Evolutionary conservation across 345 rosid species (phyloP), one percentile per base, ranked within the genome.

Genomic region (Abelmoschus esculentus): DNA sequence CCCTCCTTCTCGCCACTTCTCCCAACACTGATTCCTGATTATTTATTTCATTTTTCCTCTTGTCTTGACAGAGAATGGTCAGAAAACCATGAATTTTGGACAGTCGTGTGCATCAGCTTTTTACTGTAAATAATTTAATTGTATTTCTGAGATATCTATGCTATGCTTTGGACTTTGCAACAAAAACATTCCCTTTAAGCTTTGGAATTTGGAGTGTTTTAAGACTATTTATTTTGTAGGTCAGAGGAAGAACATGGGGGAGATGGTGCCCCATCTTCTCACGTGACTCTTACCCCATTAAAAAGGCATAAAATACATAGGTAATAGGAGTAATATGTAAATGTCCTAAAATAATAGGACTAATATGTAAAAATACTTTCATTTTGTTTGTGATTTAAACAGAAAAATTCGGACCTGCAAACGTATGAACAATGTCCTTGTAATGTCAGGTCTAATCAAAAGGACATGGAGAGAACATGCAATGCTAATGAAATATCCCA

Each of bases 1-100:
- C 96, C 61, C 65, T 86, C 53, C 84, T 83, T 42, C 79, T 86
- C 18, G 92, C 96, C 0, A 78, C 85, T 29, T 75, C 83, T 10
- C 80, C 78, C n/a, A 50, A 72, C 7, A 58, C 64, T 3, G 44
- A 69, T 12, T 47, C 75, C 29, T 54, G 28, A 54, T 54, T 17
- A 2, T n/a, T 18, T 53, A 2, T 53, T 53, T 1, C 0, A 15
- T 15, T 2, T 52, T 52, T 17, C 5, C 0, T 52, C 26, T 22
- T 46, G 50, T 46, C 50, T 4, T 11, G 2, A 47, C 17, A 47
- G 52, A 47, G 52, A 14, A 47, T 13, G 15, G n/a, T 47, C n/a
- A 47, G 52, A 13, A 46, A 12, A 38, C 54, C 54, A 49, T 49
- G 54, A 49, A 49, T 49, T 49, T 49, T 49, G 54, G 54, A 6